Percentiles rank a stretch among this genome's conserved stretches.
Evolutionary conservation across 306 rosid species (phyloP).

Genomic region (Psophocarpus tetragonolobus): DNA sequence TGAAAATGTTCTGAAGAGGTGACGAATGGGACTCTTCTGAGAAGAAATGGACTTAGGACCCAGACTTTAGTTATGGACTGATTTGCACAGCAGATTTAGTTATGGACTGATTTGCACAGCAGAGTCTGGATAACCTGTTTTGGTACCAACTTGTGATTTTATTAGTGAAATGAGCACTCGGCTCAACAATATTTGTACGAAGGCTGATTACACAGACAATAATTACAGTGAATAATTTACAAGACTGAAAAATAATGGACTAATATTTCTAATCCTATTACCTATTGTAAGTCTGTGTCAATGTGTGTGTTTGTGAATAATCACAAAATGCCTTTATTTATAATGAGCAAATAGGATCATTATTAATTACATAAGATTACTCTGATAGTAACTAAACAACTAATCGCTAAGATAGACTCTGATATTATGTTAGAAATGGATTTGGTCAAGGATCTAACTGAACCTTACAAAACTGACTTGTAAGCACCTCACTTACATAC

Average conservation of each 20-base stretch:
- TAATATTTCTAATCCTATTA: neutral
- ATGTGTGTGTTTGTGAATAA: no score
- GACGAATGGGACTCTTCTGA: neutral
- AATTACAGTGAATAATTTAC: neutral
- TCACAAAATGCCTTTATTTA: no score
- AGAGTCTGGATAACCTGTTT: neutral
- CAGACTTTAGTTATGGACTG: neutral
- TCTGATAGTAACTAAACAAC: no score
- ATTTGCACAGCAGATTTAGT: no score
- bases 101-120: neutral
- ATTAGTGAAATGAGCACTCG: neutral
- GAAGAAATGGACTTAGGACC: neutral
- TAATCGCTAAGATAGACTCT: no score
- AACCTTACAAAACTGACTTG: no score
- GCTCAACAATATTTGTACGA: neutral
- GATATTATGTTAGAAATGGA: no score
- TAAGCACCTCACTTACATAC: no score
- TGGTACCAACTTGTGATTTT: neutral
- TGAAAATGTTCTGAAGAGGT: neutral
- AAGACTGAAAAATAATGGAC: neutral
- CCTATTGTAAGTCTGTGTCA: no score
- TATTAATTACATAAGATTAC: no score
- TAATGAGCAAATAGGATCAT: no score
- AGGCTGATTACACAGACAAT: neutral
- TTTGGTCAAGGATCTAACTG: no score